phyloP scores from a whole-genome alignment of 2,329 filamentous ascomycete species.

The Venturiaceae sp. region DNA sequence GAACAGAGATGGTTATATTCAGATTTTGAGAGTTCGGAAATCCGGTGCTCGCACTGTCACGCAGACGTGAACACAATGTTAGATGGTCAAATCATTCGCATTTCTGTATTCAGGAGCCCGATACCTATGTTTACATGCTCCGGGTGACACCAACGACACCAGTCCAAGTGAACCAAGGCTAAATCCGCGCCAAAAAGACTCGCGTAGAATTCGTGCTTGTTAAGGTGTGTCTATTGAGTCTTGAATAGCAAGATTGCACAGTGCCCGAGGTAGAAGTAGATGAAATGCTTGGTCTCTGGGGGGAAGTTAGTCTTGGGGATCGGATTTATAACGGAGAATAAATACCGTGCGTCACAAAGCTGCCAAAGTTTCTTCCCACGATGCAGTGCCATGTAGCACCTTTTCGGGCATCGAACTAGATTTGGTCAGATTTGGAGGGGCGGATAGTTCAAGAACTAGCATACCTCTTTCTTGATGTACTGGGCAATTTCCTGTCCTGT shows the following conservation, averaged over 20 bases:
- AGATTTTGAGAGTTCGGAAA: no score
- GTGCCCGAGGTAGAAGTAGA: constrained; percentile 99
- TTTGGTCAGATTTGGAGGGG: not conserved
- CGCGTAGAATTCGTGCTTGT: not conserved
- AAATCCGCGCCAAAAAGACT: not conserved
- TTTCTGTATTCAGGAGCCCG: not conserved
- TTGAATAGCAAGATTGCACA: constrained; percentile 98
- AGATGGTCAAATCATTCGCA: not conserved
- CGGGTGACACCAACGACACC: not conserved
- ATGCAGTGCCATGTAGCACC: constrained; percentile 99
- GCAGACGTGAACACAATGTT: no score
- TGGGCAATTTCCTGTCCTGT: constrained; percentile 80
- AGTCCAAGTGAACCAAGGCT: not conserved
- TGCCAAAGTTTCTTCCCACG: constrained; percentile 96
- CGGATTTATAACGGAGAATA: constrained; percentile 7
- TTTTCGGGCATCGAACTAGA: constrained; percentile 89
- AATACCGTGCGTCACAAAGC: constrained; percentile 93
- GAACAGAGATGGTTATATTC: no score
- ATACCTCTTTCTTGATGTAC: constrained; percentile 85
- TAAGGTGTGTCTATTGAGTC: constrained; percentile 57
- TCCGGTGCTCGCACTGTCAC: no score
- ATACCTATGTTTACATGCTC: not conserved
- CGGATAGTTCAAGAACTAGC: constrained; percentile 1
- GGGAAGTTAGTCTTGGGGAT: constrained; percentile 12
- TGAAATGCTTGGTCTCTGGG: constrained; percentile 98